Conservation (phyloP, 441 rosid genomes). For the Hura crepitans region DNA sequence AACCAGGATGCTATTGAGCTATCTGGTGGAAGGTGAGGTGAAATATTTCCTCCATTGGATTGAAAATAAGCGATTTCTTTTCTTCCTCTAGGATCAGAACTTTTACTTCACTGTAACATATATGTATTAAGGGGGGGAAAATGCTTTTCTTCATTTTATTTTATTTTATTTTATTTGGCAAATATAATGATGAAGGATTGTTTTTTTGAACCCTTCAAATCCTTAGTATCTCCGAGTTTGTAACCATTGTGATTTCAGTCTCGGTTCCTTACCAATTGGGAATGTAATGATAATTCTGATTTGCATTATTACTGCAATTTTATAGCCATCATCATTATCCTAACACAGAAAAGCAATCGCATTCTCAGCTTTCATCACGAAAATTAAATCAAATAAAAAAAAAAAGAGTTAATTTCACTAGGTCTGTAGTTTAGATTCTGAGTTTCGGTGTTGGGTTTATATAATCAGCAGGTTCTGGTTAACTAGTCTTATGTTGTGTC, state of each 20-base stretch:
- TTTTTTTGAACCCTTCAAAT: neutral
- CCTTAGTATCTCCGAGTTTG: neutral
- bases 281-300: neutral
- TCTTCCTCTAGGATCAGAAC: conserved; percentile 13
- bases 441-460: too few species aligned
- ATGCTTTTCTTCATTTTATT: neutral
- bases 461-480: too few species aligned
- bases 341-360: too few species aligned
- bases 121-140: neutral
- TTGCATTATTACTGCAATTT: neutral
- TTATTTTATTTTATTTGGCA: neutral
- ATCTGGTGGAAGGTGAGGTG: conserved; percentile 83
- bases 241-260: neutral
- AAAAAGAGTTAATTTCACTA: too few species aligned
- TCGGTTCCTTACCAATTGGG: neutral
- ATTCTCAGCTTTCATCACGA: too few species aligned
- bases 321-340: too few species aligned
- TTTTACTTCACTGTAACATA: neutral
- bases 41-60: neutral
- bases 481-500: too few species aligned
- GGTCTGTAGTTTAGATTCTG: too few species aligned
- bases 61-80: neutral
- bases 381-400: too few species aligned
- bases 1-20: conserved; percentile 80
- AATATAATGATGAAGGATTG: neutral